Evolutionary conservation across 495 filamentous ascomycete genomes (phyloP), one percentile per base, ranked within the genome.

Genomic region (Aspergillus carlsbadensis): DNA sequence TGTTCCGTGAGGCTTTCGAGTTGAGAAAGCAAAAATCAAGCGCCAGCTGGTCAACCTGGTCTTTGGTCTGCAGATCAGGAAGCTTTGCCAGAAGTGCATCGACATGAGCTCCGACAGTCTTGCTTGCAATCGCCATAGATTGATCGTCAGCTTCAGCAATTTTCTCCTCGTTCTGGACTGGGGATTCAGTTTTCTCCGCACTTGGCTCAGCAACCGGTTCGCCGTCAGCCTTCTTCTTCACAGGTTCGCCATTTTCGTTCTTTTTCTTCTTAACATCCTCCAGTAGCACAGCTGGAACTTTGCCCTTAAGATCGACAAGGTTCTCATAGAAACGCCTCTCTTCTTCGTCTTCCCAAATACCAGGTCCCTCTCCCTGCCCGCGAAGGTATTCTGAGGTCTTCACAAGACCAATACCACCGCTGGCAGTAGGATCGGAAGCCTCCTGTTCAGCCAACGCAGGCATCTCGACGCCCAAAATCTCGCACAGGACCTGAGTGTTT

Each of bases 321-420:
- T 96, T 96, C 71, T 99, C 94, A 68, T 99, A 98, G 69, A 98
- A 99, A 33, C 94, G 88, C 52, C 95, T 82, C 69, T 99, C 92
- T 40, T 99, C 94, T 64, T 98, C 94, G 61, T 99, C 94, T 75
- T 98, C 95, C 94, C 94, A 99, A 62, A 98, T 97, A 1, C 94
- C 94, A n/a, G 91, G 82, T 7, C 93, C 93, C 57, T 97, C 94
- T 5, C 87, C 86, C 63, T 94, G 89, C 18, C 90, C 90, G 31
- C 91, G 88, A 8, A 97, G 79, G 64, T 96, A 97, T 58, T 99
- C 95, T 1, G 91, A 90, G 26, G 92, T 88, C 69, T 96, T 95
- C 57, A 98, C 87, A 46, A 99, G 84, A 17, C 94, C 96, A 62
- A 98, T 98, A 1, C 87, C 83, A 21, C 90, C 85, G 63, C 87